Evolutionary conservation across 257 asterid genomes (phyloP).

Genomic region (Ligustrum vulgare): DNA sequence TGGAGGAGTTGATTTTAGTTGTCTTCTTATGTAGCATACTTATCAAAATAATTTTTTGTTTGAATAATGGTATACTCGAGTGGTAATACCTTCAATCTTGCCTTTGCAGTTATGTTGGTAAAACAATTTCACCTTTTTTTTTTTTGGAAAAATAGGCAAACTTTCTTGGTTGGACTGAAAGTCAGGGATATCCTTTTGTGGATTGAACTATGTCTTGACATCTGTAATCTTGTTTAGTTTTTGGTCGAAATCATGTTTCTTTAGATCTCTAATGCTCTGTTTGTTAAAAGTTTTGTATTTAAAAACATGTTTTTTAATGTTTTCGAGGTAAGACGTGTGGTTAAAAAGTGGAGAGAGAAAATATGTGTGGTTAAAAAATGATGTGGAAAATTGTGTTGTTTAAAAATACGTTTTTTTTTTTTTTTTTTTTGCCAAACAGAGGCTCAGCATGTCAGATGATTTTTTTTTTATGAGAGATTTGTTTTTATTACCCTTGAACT

Average conservation of each 20-base stretch:
- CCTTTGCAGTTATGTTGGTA: background rate
- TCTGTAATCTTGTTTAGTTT: background rate
- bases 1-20: no score
- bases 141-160: background rate
- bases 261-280: background rate
- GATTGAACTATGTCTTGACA: background rate
- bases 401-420: no score
- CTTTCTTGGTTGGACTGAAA: background rate
- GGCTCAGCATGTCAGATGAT: background rate
- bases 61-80: background rate
- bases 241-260: background rate
- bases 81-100: background rate
- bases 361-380: no score
- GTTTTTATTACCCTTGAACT: background rate
- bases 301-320: no score
- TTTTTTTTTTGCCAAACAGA: no score
- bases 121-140: background rate
- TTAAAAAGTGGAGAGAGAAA: no score
- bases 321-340: no score
- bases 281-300: no score
- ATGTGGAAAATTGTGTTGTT: no score
- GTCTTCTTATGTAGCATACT: background rate
- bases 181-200: background rate
- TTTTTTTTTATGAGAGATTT: background rate
- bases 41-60: background rate